Evolutionary conservation across 2,329 filamentous ascomycete species (phyloP).

Genomic region (Cercospora canescens): DNA sequence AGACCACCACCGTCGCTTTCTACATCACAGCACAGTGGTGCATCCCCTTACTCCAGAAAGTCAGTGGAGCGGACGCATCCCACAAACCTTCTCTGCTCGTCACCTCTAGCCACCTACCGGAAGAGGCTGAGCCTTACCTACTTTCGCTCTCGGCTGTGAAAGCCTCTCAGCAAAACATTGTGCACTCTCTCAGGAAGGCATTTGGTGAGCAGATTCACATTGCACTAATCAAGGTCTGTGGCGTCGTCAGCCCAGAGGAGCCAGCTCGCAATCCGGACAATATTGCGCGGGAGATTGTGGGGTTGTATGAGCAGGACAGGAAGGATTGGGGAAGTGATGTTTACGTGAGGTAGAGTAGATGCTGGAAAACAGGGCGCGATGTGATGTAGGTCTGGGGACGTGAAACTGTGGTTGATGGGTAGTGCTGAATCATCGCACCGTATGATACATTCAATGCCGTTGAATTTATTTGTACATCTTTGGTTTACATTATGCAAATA

Average conservation of each 20-base stretch:
- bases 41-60: constrained; percentile 8
- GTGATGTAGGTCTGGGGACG: background rate
- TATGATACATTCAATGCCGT: background rate
- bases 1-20: constrained; percentile 11
- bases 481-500: background rate
- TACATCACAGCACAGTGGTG: constrained; percentile 18
- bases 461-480: background rate
- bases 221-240: constrained; percentile 13
- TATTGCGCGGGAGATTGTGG: constrained; percentile 12
- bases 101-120: constrained; percentile 16
- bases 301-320: constrained; percentile 5
- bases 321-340: constrained; percentile 8
- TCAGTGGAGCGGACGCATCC: background rate
- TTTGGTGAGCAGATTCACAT: constrained; percentile 16
- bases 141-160: constrained; percentile 16
- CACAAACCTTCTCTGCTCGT: constrained; percentile 9
- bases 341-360: background rate
- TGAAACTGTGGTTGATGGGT: background rate
- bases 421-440: background rate
- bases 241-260: constrained; percentile 4
- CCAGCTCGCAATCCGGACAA: constrained; percentile 5
- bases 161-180: constrained; percentile 16
- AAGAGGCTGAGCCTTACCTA: constrained; percentile 4
- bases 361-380: background rate
- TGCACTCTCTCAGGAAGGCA: constrained; percentile 7